phyloP scores from a whole-genome alignment of 495 filamentous ascomycete species.

The Lepraria neglecta region DNA sequence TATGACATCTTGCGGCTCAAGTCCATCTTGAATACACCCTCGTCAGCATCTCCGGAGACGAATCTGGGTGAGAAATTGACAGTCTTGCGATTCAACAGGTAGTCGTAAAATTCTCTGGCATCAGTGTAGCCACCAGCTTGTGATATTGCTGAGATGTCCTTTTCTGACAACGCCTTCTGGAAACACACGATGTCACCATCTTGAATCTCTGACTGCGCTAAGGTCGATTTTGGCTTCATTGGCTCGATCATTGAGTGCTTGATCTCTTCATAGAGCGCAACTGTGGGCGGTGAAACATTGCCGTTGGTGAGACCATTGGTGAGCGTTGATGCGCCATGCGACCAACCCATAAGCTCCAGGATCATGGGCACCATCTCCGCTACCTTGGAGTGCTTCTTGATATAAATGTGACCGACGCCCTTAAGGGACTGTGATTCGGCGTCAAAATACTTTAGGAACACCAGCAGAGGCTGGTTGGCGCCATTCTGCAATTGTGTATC shows the following conservation, averaged over 20 bases:
- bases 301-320: slow-evolving; percentile 25
- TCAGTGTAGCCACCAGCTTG: slow-evolving; percentile 50
- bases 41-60: slow-evolving; percentile 40
- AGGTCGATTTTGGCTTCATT: slow-evolving; percentile 82
- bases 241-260: slow-evolving; percentile 94
- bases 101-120: slow-evolving; percentile 83
- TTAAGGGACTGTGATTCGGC: slow-evolving; percentile 62
- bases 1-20: slow-evolving; percentile 86
- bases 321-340: slow-evolving; percentile 40
- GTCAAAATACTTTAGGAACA: slow-evolving; percentile 94
- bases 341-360: slow-evolving; percentile 80
- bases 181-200: slow-evolving; percentile 97
- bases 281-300: slow-evolving; percentile 18
- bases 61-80: slow-evolving; percentile 61
- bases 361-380: slow-evolving; percentile 78
- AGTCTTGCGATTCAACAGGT: slow-evolving; percentile 73
- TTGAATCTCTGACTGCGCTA: slow-evolving; percentile 88
- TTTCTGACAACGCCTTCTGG: slow-evolving; percentile 60
- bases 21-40: slow-evolving; percentile 58
- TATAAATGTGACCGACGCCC: slow-evolving; percentile 76
- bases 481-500: slow-evolving; percentile 42
- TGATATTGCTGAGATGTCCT: slow-evolving; percentile 42
- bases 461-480: slow-evolving; percentile 56
- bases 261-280: slow-evolving; percentile 87
- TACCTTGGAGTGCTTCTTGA: slow-evolving; percentile 79